These are phyloP conservation scores for Takashimella koratensis DNA, from an alignment of 1,284 basidiomycete genomes.

Conservation along the genomic window DNA sequence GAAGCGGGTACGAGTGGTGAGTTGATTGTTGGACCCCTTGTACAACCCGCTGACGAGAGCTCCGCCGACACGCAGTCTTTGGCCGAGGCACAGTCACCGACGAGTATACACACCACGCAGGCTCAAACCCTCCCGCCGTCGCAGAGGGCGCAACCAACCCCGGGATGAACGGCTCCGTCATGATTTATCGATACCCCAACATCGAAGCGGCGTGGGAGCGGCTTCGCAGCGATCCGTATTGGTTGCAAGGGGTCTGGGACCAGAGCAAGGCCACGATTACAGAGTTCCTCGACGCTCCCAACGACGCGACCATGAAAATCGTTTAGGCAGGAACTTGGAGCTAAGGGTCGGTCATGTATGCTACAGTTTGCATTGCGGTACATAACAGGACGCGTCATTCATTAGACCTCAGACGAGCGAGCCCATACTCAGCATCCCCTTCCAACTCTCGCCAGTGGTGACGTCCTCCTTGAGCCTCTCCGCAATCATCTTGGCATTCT, in stretches of 20 bases:
- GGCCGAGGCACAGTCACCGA: constrained; percentile 22
- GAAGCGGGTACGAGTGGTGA: constrained; percentile 12
- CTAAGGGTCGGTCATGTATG: not conserved
- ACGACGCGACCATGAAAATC: constrained; percentile 20
- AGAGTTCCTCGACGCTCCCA: constrained; percentile 30
- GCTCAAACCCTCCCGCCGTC: constrained; percentile 7
- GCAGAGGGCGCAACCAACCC: constrained; percentile 11
- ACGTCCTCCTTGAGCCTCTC: not conserved
- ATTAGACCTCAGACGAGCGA: not conserved
- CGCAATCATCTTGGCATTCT: no score
- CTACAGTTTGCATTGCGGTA: not conserved
- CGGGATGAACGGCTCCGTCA: constrained; percentile 40
- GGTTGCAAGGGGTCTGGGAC: constrained; percentile 47
- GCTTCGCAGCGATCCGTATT: constrained; percentile 44
- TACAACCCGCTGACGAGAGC: not conserved
- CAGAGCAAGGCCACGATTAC: constrained; percentile 30
- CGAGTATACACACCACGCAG: not conserved
- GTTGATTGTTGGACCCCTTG: not conserved
- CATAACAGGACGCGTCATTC: no score
- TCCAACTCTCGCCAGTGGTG: not conserved
- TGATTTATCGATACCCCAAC: constrained; percentile 35
- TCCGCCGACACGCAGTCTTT: constrained; percentile 14
- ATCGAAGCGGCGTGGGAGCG: constrained; percentile 38
- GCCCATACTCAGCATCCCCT: not conserved
- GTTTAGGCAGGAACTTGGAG: constrained; percentile 7